Evolutionary conservation across 2,329 filamentous ascomycete species (phyloP), one percentile per base, ranked within the genome.

Genomic region (Ophiostoma piceae): DNA sequence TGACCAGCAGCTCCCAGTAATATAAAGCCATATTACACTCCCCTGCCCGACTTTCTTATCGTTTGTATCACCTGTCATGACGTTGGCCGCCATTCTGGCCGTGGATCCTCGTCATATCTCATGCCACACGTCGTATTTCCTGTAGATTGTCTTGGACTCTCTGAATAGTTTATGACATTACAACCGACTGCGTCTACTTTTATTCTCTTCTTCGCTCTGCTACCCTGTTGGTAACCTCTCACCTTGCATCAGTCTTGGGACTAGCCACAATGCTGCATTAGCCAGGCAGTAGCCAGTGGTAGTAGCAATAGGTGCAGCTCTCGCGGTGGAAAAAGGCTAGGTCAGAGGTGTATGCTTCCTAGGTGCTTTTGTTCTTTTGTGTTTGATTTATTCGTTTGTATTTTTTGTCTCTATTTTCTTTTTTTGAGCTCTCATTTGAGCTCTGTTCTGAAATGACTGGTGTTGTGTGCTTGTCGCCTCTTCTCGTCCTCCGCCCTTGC

Each of bases 141-240:
- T 47, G 19, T 47, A 47, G 16, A 47, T 47, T 47, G 43, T n/a
- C 43, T 47, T n/a, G 19, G 43, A 19, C 43, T 47, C 11, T 41
- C 43, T 47, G 19, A 19, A 47, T 6, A 19, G 14, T 47, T 47
- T 47, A 47, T 47, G 5, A n/a, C 8, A n/a, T 57, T 57, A 12
- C 11, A 8, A 26, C 22, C 26, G 51, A 26, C 22, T 26, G 51
- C 22, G 9, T 57, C n/a, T 26, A 26, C 39, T 39, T 57, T 22
- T 29, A 22, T 3, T 22, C 7, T 12, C 9, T 22, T 26, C n/a
- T 26, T n/a, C 9, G 9, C 51, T 47, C 51, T 29, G n/a, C 51
- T 57, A 57, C 51, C 51, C 22, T 57, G 51, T 57, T 26, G 22
- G 51, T 57, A 57, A 57, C 51, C 51, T 57, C 51, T 57, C 51